These are phyloP conservation scores for Truncatella angustata DNA, from an alignment of 2,329 filamentous ascomycete genomes.

Conservation along the genomic window DNA sequence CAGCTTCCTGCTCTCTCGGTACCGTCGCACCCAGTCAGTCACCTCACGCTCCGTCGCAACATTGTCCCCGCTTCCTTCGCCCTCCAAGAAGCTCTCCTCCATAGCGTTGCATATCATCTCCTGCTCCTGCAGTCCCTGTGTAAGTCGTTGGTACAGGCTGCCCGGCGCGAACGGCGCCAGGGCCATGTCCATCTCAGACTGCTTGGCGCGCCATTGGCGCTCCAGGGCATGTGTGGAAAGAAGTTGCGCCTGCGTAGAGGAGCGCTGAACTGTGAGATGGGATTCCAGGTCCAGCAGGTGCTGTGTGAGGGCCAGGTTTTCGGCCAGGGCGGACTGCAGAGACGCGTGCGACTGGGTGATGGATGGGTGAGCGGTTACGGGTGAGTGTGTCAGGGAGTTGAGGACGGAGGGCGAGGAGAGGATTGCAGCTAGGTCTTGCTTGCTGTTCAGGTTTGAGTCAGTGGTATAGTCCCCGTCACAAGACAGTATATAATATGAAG, in stretches of 20 bases:
- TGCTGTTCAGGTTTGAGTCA: no score
- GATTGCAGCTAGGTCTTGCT: conserved; percentile 73
- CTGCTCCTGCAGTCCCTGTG: conserved; percentile 77
- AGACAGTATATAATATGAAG: background rate
- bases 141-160: conserved; percentile 79
- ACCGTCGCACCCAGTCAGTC: conserved; percentile 77
- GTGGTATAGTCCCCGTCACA: no score
- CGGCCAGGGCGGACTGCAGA: conserved; percentile 62
- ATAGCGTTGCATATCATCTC: conserved; percentile 76
- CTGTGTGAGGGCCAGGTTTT: conserved; percentile 70
- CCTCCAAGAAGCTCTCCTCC: conserved; percentile 89
- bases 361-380: conserved; percentile 69
- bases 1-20: conserved; percentile 75
- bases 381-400: conserved; percentile 68
- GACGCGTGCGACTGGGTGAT: conserved; percentile 62
- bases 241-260: conserved; percentile 74
- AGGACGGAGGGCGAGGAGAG: conserved; percentile 66
- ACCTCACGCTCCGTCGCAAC: conserved; percentile 77
- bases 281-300: conserved; percentile 61
- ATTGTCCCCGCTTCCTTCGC: conserved; percentile 36
- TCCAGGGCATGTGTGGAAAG: conserved; percentile 83
- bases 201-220: conserved; percentile 86
- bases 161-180: conserved; percentile 83
- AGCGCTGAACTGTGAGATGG: conserved; percentile 58
- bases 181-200: conserved; percentile 83